These are phyloP conservation scores for Verticillium longisporum DNA, from an alignment of 2,329 filamentous ascomycete species.

Conservation along the genomic window DNA sequence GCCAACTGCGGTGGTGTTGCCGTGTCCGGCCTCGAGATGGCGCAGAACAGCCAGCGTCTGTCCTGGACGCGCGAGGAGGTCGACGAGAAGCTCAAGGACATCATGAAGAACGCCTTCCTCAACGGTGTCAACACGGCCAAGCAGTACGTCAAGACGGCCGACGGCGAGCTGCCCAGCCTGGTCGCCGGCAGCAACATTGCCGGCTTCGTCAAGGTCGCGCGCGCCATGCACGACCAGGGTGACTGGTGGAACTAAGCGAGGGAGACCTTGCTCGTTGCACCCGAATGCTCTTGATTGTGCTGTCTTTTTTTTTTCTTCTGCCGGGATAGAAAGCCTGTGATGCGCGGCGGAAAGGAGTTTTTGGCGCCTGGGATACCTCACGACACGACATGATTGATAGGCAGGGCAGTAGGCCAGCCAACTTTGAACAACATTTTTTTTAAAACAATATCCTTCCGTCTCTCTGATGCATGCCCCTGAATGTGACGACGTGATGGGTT, in stretches of 20 bases:
- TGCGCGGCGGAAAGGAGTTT: not conserved
- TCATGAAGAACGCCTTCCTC: conserved; percentile 92
- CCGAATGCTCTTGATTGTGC: not conserved
- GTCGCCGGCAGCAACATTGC: conserved; percentile 96
- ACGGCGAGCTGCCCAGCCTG: conserved; percentile 81
- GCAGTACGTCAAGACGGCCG: conserved; percentile 72
- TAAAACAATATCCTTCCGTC: not conserved
- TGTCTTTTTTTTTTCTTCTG: not conserved
- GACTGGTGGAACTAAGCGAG: conserved; percentile 69
- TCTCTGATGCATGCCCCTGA: too few relatives aligned
- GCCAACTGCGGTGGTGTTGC: conserved; percentile 97
- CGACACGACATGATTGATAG: not conserved
- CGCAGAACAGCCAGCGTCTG: conserved; percentile 85
- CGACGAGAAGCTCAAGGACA: conserved; percentile 80
- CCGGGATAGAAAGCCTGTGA: not conserved
- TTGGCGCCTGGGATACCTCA: not conserved
- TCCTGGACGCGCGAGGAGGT: conserved; percentile 87
- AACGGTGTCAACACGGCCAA: conserved; percentile 84
- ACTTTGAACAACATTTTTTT: not conserved
- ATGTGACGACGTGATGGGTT: too few relatives aligned
- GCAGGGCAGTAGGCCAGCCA: not conserved
- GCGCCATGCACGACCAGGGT: conserved; percentile 92
- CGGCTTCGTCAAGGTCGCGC: conserved; percentile 92
- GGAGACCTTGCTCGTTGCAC: too few relatives aligned
- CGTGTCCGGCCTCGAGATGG: conserved; percentile 97